Conservation (phyloP, 1,139 yeast genomes). For the Lodderomyces oxycetoniae region DNA sequence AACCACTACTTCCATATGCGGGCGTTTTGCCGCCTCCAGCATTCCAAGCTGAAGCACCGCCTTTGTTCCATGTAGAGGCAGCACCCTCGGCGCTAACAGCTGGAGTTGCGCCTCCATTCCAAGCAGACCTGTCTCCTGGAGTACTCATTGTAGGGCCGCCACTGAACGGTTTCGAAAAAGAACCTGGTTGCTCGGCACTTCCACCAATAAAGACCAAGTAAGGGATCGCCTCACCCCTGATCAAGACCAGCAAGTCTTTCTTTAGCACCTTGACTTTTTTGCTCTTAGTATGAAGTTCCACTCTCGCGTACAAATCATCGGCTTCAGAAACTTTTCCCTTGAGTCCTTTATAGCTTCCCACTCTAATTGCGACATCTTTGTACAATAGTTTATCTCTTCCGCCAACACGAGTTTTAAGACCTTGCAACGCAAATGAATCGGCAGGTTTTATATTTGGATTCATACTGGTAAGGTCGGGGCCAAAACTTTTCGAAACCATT, state of each 20-base stretch:
- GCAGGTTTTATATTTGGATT: conserved; percentile 68
- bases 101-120: conserved; percentile 38
- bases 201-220: conserved; percentile 76
- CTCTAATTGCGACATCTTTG: conserved; percentile 79
- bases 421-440: conserved; percentile 34
- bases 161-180: conserved; percentile 17
- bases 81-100: conserved; percentile 32
- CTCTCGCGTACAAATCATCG: conserved; percentile 84
- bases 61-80: conserved; percentile 33
- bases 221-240: conserved; percentile 64
- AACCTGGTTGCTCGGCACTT: conserved; percentile 11
- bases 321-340: conserved; percentile 93
- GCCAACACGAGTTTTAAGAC: conserved; percentile 50
- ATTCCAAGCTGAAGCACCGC: conserved; percentile 20
- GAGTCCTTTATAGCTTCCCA: conserved; percentile 91
- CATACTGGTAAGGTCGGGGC: conserved; percentile 75
- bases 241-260: conserved; percentile 65
- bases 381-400: conserved; percentile 81
- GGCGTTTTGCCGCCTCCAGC: conserved; percentile 19
- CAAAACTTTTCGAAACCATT: conserved; percentile 48
- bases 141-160: conserved; percentile 16
- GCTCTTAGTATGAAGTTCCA: conserved; percentile 88
- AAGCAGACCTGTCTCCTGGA: conserved; percentile 40
- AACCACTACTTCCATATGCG: conserved; percentile 17
- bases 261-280: conserved; percentile 85